A percentile compares a stretch with the other conserved stretches of the same genome.
Evolutionary conservation across 495 filamentous ascomycete genomes (phyloP).

Genomic region (Trichoderma orchidacearum): DNA sequence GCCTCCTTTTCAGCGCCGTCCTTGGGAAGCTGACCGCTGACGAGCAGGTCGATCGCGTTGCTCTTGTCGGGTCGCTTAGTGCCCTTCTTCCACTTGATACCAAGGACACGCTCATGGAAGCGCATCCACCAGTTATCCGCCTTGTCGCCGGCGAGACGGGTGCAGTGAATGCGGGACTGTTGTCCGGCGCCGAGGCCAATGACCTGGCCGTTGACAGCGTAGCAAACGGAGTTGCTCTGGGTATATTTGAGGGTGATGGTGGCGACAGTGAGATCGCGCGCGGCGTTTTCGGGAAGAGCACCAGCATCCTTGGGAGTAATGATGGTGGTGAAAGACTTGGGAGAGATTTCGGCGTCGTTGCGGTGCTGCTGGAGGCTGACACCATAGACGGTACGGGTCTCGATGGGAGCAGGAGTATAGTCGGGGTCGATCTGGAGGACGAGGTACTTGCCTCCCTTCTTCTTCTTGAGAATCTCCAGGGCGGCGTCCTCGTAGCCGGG

Average conservation of each 20-base stretch:
- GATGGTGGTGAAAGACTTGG: conserved; percentile 70
- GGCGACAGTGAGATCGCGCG: conserved; percentile 84
- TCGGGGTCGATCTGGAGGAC: conserved; percentile 86
- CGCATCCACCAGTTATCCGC: conserved; percentile 99
- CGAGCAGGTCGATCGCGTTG: conserved; percentile 93
- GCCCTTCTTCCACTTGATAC: conserved; percentile 92
- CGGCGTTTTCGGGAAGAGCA: conserved; percentile 62
- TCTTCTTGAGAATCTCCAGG: conserved; percentile 85
- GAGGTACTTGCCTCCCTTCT: conserved; percentile 95
- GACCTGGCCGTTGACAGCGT: conserved; percentile 86
- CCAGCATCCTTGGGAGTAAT: conserved; percentile 68
- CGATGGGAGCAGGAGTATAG: conserved; percentile 62
- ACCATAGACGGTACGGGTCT: conserved; percentile 79
- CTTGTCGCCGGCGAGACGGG: conserved; percentile 94
- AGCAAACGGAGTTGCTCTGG: conserved; percentile 97
- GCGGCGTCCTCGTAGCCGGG: conserved; percentile 74
- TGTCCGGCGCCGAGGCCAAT: conserved; percentile 92
- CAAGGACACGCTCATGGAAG: conserved; percentile 76
- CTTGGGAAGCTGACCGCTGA: conserved; percentile 75
- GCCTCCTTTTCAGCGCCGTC: conserved; percentile 65
- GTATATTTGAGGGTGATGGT: conserved; percentile 97
- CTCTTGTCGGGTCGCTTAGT: conserved; percentile 93
- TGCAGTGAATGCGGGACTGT: conserved; percentile 97
- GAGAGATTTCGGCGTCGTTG: conserved; percentile 78
- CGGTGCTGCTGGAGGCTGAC: conserved; percentile 75